Conservation (phyloP, 2,329 filamentous ascomycete genomes). For the Byssoonygena ceratinophila region DNA sequence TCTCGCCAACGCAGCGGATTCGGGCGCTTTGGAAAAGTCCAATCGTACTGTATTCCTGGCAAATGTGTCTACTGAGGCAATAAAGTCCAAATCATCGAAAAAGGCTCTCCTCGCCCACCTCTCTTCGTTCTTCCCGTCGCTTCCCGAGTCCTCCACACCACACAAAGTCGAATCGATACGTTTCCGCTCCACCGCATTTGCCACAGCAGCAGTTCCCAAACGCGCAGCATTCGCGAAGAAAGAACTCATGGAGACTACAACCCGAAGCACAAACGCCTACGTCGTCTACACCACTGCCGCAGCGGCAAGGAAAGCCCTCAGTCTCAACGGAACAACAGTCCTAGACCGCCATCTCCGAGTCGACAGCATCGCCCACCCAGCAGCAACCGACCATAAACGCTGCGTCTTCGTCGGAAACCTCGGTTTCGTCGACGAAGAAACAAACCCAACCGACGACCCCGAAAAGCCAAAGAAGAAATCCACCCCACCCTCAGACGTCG, state of each 20-base stretch:
- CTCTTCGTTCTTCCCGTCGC: slow-evolving; percentile 56
- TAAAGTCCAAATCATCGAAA: slow-evolving; percentile 70
- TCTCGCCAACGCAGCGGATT: slow-evolving; percentile 26
- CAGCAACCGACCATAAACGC: slow-evolving; percentile 68
- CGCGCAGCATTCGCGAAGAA: slow-evolving; percentile 90
- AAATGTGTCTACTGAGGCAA: slow-evolving; percentile 75
- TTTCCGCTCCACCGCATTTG: slow-evolving; percentile 86
- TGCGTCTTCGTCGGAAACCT: slow-evolving; percentile 96
- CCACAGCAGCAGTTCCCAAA: slow-evolving; percentile 64
- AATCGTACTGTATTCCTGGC: slow-evolving; percentile 83
- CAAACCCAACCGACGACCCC: slow-evolving; percentile 52
- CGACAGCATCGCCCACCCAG: slow-evolving; percentile 81
- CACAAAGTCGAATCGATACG: slow-evolving; percentile 83
- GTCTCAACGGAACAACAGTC: slow-evolving; percentile 73
- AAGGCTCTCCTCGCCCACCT: slow-evolving; percentile 69
- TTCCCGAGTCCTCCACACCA: slow-evolving; percentile 39
- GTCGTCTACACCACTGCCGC: slow-evolving; percentile 68
- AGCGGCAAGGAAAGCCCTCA: slow-evolving; percentile 64
- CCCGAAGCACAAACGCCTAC: slow-evolving; percentile 89
- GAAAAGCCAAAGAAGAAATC: slow-evolving; percentile 60
- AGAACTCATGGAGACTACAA: slow-evolving; percentile 80
- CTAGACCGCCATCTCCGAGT: slow-evolving; percentile 82
- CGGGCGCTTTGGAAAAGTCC: slow-evolving; percentile 66
- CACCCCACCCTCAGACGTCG: slow-evolving; percentile 69
- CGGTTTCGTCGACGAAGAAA: slow-evolving; percentile 88